Percentiles rank a stretch among this genome's conserved stretches.
Conservation (phyloP, 2,329 filamentous ascomycete genomes). For the Colletotrichum truncatum region DNA sequence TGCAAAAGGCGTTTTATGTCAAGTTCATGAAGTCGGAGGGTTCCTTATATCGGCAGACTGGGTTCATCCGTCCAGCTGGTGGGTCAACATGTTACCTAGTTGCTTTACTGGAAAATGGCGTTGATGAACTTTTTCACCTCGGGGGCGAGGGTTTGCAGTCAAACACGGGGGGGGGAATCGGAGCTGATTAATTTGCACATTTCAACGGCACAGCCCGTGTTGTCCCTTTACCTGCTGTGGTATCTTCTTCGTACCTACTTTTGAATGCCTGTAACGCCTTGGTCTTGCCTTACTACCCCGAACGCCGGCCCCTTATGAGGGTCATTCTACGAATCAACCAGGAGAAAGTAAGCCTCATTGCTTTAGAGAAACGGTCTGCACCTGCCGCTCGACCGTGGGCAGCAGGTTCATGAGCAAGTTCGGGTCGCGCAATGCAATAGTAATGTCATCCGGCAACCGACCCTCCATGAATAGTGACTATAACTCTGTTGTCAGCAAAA, state of each 20-base stretch:
- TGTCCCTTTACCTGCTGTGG: background rate
- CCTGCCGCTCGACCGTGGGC: conserved; percentile 72
- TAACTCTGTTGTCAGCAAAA: conserved; percentile 32
- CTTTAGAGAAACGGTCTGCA: conserved; percentile 55
- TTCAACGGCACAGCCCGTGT: background rate
- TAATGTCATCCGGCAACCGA: conserved; percentile 74
- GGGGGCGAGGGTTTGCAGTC: background rate
- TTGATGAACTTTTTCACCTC: background rate
- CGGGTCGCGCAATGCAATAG: conserved; percentile 80
- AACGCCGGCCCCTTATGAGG: conserved; percentile 1
- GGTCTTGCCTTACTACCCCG: background rate
- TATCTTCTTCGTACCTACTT: conserved; percentile 11
- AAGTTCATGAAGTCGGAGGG: background rate
- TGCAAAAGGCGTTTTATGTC: background rate
- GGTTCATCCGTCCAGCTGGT: background rate
- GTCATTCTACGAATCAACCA: background rate
- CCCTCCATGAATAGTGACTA: conserved; percentile 61
- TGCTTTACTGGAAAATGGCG: conserved; percentile 3
- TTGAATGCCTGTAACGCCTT: conserved; percentile 17
- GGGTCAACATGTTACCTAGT: background rate
- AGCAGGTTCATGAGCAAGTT: conserved; percentile 78
- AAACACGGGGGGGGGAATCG: background rate
- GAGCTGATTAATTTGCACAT: background rate
- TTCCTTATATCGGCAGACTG: background rate
- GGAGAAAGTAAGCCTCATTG: background rate